These are phyloP conservation scores for Coemansia sp. DNA, from an alignment of 192 early-diverging fungal species.

Conservation along the genomic window DNA sequence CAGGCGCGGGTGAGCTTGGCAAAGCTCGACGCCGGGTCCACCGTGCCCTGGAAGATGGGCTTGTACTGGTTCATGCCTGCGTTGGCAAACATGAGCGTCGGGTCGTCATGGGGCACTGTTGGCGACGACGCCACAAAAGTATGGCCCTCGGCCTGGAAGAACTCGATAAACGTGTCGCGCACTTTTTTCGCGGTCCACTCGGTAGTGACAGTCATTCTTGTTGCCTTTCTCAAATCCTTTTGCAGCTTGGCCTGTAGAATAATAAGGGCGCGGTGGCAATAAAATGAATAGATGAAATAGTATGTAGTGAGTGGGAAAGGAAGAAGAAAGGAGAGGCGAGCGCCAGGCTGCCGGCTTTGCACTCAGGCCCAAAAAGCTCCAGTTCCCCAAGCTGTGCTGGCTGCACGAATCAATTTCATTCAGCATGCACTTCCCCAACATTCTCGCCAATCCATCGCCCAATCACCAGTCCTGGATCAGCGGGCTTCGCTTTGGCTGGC, in stretches of 20 bases:
- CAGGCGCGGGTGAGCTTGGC: conserved; percentile 86
- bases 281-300: background rate
- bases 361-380: background rate
- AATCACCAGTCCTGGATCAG: too few species aligned
- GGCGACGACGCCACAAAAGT: conserved; percentile 80
- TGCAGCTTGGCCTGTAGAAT: too few species aligned
- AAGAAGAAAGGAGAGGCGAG: too few species aligned
- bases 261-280: background rate
- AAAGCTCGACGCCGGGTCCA: conserved; percentile 89
- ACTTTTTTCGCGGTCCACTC: conserved; percentile 78
- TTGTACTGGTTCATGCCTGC: conserved; percentile 99
- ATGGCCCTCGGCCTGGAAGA: conserved; percentile 70
- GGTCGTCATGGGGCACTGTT: conserved; percentile 92
- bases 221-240: background rate
- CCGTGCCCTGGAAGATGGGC: conserved; percentile 92
- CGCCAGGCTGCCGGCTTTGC: too few species aligned
- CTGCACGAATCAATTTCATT: too few species aligned
- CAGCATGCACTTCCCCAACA: too few species aligned
- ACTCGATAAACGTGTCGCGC: conserved; percentile 84
- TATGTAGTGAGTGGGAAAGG: background rate
- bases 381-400: too few species aligned
- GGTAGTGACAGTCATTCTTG: conserved; percentile 20
- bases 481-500: too few species aligned
- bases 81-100: conserved; percentile 93
- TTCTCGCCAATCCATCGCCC: too few species aligned